Evolutionary conservation across 768 basidiomycete genomes (phyloP), one percentile per base, ranked within the genome.

Genomic region (Gymnopilus dilepis): DNA sequence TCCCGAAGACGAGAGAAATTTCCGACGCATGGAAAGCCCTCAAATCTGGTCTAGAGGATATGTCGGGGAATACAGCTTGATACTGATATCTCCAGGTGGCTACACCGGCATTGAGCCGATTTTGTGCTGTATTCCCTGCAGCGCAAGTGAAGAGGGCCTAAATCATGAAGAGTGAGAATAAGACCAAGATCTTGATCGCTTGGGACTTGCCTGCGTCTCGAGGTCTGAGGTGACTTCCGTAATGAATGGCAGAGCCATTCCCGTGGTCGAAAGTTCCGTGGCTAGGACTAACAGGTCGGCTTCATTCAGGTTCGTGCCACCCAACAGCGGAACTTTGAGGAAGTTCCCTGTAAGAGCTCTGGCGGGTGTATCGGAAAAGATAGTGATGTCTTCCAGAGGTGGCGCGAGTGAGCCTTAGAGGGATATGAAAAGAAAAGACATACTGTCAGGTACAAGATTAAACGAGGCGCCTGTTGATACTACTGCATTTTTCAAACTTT

Each of bases 1-100:
- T 76, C 2, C 77, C 78, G 51, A 80, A 82, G 31, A 78, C 72
- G 28, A 78, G 63, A 0, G 80, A 78, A 30, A 81, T 74, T 40
- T 79, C 75, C 0, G 78, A 74, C 0, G 74, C 70, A 40, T 80
- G 79, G 59, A 74, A 78, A 2, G 78, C 73, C 5, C 79, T 74
- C 6, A 78, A 54, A 53, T 75, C 74, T 0, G 73, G 68, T 6
- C 72, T 70, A 12, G 64, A 64, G 2, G 76, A 75, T 22, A 79
- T 74, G 42, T 76, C 74, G 3, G 73, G 74, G 56, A 78, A 80
- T n/a, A 78, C 67, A 26, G 67, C 77, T 63, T 73, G 70, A 60
- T 73, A 75, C 58, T 71, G 67, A 31, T 72, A 74, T 43, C 72
- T 64, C 74, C 70, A 75, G 1, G 72, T 69, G 2, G 70, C 63